Evolutionary conservation across 345 rosid species (phyloP).

Genomic region (Eucalyptus tenuipes): DNA sequence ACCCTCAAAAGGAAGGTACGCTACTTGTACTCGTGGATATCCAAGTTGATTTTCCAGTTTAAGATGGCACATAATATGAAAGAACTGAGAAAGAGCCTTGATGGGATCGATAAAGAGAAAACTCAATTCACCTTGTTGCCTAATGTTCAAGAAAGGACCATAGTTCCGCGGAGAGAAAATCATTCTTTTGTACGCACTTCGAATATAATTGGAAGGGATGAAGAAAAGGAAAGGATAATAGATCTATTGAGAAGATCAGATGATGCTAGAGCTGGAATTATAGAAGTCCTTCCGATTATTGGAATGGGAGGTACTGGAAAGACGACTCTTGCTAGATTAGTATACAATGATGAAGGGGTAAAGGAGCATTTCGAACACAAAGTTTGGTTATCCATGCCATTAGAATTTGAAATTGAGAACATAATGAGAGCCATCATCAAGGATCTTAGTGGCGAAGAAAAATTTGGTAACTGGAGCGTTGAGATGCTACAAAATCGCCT

Average conservation of each 20-base stretch:
- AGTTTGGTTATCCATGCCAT: background rate
- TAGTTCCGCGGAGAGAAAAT: too few relatives aligned
- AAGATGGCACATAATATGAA: too few relatives aligned
- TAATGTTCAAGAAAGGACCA: accelerated
- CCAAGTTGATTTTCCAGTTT: too few relatives aligned
- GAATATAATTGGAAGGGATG: accelerated
- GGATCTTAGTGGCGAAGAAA: accelerated
- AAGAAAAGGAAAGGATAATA: too few relatives aligned
- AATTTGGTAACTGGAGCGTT: accelerated
- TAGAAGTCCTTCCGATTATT: background rate
- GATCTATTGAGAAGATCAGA: accelerated
- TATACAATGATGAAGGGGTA: background rate
- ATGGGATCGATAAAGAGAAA: too few relatives aligned
- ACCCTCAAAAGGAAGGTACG: too few relatives aligned
- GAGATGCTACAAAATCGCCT: background rate
- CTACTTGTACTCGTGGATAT: too few relatives aligned
- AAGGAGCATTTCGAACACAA: background rate
- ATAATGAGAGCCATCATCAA: background rate
- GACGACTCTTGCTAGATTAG: background rate
- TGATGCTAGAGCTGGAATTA: accelerated
- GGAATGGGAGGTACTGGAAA: conserved; percentile 6
- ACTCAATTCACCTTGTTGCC: accelerated
- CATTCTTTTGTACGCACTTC: accelerated
- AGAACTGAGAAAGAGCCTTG: too few relatives aligned
- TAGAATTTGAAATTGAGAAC: accelerated